phyloP scores from a whole-genome alignment of 2,329 filamentous ascomycete species.

The Biscogniauxia marginata region DNA sequence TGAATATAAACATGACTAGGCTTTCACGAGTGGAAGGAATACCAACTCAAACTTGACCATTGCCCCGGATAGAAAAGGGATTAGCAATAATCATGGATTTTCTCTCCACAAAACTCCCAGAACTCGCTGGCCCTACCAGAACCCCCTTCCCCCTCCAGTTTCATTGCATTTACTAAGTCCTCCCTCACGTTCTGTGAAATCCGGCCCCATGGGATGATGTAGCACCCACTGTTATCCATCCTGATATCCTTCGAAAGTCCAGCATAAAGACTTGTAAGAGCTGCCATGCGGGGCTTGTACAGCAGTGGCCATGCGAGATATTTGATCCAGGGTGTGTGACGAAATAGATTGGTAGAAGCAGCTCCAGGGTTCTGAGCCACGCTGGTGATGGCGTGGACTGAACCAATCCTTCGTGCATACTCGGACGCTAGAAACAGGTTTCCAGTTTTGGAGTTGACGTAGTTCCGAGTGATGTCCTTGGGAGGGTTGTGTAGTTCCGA shows the following conservation, averaged over 20 bases:
- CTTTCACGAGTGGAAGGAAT: no score
- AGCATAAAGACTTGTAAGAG: constrained; percentile 10
- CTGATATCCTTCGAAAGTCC: constrained; percentile 9
- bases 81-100: constrained; percentile 4
- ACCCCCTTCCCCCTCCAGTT: constrained; percentile 8
- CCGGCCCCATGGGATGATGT: constrained; percentile 13
- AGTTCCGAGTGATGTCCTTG: constrained; percentile 11
- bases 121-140: constrained; percentile 15
- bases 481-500: constrained; percentile 16
- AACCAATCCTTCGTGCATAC: constrained; percentile 9
- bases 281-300: constrained; percentile 11
- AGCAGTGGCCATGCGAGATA: constrained; percentile 18
- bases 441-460: constrained; percentile 20
- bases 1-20: no score
- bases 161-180: constrained; percentile 11
- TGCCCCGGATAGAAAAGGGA: no score
- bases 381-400: constrained; percentile 8
- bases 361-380: constrained; percentile 18
- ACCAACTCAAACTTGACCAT: no score
- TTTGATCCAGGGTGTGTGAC: constrained; percentile 14
- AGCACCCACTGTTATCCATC: constrained; percentile 7
- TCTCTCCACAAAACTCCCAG: constrained; percentile 12
- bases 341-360: constrained; percentile 21
- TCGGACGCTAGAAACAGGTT: constrained; percentile 21
- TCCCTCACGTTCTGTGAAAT: constrained; percentile 4